Evolutionary conservation across 2,329 filamentous ascomycete genomes (phyloP).

Genomic region (Amauroascus niger): DNA sequence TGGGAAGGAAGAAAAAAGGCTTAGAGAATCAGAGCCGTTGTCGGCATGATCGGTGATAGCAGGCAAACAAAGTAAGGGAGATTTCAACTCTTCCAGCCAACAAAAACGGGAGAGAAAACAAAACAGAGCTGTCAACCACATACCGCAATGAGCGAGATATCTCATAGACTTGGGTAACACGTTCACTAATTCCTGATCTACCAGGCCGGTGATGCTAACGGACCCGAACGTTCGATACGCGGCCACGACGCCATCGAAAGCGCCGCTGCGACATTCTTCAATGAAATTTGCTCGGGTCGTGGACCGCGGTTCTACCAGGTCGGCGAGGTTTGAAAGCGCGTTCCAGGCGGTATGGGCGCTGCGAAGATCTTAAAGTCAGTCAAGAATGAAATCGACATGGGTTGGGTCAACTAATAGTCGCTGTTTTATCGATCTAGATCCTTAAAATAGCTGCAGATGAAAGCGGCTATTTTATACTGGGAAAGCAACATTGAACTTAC

Average conservation of each 20-base stretch:
- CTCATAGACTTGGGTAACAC: constrained; percentile 33
- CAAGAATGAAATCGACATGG: constrained; percentile 6
- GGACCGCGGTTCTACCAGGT: constrained; percentile 54
- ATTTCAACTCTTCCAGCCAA: too few relatives aligned
- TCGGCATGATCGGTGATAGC: too few relatives aligned
- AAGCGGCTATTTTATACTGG: neutral
- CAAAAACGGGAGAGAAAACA: too few relatives aligned
- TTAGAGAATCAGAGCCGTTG: too few relatives aligned
- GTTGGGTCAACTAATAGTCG: neutral
- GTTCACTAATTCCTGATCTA: constrained; percentile 61
- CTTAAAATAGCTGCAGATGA: neutral
- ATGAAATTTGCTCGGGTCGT: constrained; percentile 59
- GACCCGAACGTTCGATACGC: constrained; percentile 64
- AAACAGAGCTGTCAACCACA: constrained; percentile 1
- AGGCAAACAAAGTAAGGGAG: too few relatives aligned
- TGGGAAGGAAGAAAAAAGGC: too few relatives aligned
- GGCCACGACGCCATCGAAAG: constrained; percentile 55
- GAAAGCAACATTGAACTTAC: constrained; percentile 46
- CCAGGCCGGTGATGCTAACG: constrained; percentile 52
- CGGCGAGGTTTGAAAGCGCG: constrained; percentile 42
- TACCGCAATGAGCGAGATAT: constrained; percentile 36
- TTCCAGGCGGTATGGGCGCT: constrained; percentile 17
- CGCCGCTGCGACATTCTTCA: constrained; percentile 54
- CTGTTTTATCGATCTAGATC: too few relatives aligned
- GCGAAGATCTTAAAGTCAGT: constrained; percentile 4